Conservation (phyloP, 1,139 yeast genomes). For the Starmera stellimalicola region DNA sequence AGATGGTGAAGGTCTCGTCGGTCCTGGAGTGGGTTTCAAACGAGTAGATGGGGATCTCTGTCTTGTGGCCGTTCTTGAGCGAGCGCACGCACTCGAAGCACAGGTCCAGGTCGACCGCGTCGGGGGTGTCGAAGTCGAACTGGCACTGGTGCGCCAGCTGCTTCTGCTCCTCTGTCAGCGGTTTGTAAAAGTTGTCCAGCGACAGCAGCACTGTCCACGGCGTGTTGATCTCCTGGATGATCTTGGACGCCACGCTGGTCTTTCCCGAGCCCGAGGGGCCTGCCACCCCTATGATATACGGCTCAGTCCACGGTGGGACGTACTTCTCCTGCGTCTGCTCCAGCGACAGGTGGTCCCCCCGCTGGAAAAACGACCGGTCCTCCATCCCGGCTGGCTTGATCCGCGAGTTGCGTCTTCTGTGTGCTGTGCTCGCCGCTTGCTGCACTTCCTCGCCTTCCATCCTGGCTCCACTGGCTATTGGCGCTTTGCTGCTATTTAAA, state of each 20-base stretch:
- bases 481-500: too few relatives aligned
- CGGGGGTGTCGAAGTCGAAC: slow-evolving; percentile 83
- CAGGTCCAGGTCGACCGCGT: slow-evolving; percentile 69
- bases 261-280: slow-evolving; percentile 96
- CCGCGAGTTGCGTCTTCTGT: slow-evolving; percentile 7
- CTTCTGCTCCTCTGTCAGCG: slow-evolving; percentile 53
- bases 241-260: slow-evolving; percentile 80
- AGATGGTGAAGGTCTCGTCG: slow-evolving; percentile 60
- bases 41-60: slow-evolving; percentile 80
- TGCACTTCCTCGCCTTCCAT: too few relatives aligned
- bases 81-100: slow-evolving; percentile 53
- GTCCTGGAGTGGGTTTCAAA: slow-evolving; percentile 69
- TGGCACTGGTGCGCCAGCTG: slow-evolving; percentile 46
- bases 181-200: slow-evolving; percentile 83
- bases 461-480: too few relatives aligned
- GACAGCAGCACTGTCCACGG: slow-evolving; percentile 96
- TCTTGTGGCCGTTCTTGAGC: slow-evolving; percentile 52
- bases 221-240: slow-evolving; percentile 70
- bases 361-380: slow-evolving; percentile 10
- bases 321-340: slow-evolving; percentile 22
- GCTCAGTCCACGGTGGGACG: slow-evolving; percentile 93
- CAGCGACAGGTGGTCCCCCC: background rate
- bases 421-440: too few relatives aligned
- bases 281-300: slow-evolving; percentile 89
- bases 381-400: slow-evolving; percentile 8